Conservation (phyloP, 176 grass and related monocot species). For the Hsuehochloa calcarea region DNA sequence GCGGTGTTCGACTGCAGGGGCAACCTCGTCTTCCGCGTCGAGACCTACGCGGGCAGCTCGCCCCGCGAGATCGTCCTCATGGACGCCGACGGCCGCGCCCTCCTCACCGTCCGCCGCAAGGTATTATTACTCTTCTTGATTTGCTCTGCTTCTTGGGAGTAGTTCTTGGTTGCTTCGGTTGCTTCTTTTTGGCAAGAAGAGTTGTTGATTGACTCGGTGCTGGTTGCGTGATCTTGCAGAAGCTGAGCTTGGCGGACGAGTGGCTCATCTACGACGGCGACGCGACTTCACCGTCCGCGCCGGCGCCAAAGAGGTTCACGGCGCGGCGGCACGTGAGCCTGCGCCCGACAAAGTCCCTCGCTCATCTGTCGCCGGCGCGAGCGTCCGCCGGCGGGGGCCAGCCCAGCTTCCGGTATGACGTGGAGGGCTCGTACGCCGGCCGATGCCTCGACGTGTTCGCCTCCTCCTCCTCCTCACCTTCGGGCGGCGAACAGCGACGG, state of each 20-base stretch:
- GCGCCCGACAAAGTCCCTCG: slow-evolving; percentile 35
- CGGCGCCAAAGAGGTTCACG: slow-evolving; percentile 48
- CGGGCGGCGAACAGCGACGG: slow-evolving; percentile 21
- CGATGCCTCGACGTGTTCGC: slow-evolving; percentile 62
- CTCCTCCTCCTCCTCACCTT: not conserved
- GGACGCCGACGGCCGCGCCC: slow-evolving; percentile 53
- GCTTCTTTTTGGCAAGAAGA: not conserved
- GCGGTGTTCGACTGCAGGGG: slow-evolving; percentile 47
- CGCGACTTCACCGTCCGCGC: slow-evolving; percentile 8
- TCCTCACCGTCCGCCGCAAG: slow-evolving; percentile 70
- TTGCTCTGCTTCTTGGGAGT: not conserved
- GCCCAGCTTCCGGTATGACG: slow-evolving; percentile 41
- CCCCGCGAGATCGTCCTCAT: slow-evolving; percentile 61
- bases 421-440: slow-evolving; percentile 72
- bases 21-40: slow-evolving; percentile 51
- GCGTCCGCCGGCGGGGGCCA: not conserved
- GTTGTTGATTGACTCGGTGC: not conserved
- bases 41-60: slow-evolving; percentile 46
- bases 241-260: slow-evolving; percentile 62
- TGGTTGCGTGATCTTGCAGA: slow-evolving; percentile 44
- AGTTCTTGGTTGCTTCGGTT: not conserved
- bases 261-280: slow-evolving; percentile 82
- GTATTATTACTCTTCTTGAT: not conserved
- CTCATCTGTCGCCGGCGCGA: slow-evolving; percentile 36
- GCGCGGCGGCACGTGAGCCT: slow-evolving; percentile 55